Base-by-base conservation (phyloP, 164 flowering plant species). In the Sedum album region DNA sequence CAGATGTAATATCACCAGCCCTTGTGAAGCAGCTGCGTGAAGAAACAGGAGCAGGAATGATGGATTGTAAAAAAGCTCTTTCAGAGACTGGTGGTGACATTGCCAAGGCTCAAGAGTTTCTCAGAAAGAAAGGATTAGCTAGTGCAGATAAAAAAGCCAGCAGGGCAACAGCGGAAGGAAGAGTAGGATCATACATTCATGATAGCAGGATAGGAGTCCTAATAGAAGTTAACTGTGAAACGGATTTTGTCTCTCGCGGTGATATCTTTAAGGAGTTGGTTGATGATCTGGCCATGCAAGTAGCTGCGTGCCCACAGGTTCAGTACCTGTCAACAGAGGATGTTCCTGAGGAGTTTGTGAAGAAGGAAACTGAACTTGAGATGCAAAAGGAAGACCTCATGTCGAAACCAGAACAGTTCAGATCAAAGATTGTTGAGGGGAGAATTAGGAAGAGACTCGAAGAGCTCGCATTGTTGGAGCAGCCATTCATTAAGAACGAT, bases 261-360 rank as follows among this genome's bases (percentile, higher is more conserved):
- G 99, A 95, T 31, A 91, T 91, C 71, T 95, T 95, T 76, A 86
- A 83, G 84, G 96, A 88, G 78, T 76, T 95, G 65, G 97, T 95
- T 35, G 97, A 95, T 68, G 99, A 95, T 81, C 75, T 95, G n/a
- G 96, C 99, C 76, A 95, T 95, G 99, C 99, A 95, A 86, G 97
- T 85, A 38, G 99, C 96, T 78, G 99, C 99, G 39, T 91, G 88
- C 78, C 94, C 97, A 60, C 99, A 91, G 81, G 99, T 95, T 2
- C 77, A 82, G 77, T 86, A 87, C 73, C 80, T 95, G 55, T 78
- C 64, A 35, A 75, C 89, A 13, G 97, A 91, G 31, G 95, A 89
- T 76, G 90, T 94, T 55, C 85, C 95, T 0, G 81, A 83, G 68
- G 97, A 88, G 65, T 61, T 79, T 38, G 88, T 89, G n/a, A 84